phyloP scores from a whole-genome alignment of 768 basidiomycete genomes.

The Cyathus striatus region DNA sequence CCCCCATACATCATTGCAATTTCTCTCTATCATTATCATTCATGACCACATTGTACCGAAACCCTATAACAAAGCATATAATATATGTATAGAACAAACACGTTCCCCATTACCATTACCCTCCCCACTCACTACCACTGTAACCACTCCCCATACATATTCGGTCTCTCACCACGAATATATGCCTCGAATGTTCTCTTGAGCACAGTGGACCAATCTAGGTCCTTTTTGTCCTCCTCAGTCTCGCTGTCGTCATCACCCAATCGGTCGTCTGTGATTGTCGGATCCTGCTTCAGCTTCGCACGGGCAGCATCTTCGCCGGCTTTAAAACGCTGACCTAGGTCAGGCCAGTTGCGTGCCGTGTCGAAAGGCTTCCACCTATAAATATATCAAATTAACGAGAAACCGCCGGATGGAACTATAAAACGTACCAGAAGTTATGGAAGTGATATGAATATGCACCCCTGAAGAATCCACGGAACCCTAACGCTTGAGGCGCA shows the following conservation, averaged over 20 bases:
- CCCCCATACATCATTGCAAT: too few species aligned
- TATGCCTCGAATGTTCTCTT: conserved; percentile 95
- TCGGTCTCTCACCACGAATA: conserved; percentile 80
- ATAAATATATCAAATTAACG: conserved; percentile 2
- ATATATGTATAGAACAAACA: neutral
- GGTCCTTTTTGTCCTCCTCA: conserved; percentile 64
- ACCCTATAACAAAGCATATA: too few species aligned
- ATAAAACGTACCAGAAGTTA: conserved; percentile 70
- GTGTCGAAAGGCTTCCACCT: conserved; percentile 97
- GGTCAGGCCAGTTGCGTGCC: conserved; percentile 84
- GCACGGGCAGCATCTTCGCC: conserved; percentile 67
- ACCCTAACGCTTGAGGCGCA: conserved; percentile 78
- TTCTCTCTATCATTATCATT: too few species aligned
- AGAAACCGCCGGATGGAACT: neutral
- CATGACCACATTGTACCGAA: too few species aligned
- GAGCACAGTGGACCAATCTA: conserved; percentile 84
- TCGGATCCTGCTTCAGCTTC: conserved; percentile 21
- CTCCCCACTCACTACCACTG: conserved; percentile 25
- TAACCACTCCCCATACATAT: conserved; percentile 87
- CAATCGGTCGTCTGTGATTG: conserved; percentile 4
- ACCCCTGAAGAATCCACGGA: conserved; percentile 90
- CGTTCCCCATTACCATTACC: neutral
- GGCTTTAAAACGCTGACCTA: conserved; percentile 69
- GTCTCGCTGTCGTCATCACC: conserved; percentile 14
- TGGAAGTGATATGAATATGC: conserved; percentile 95